Conservation (phyloP, 1,139 yeast genomes). For the Blastobotrys serpentis region DNA sequence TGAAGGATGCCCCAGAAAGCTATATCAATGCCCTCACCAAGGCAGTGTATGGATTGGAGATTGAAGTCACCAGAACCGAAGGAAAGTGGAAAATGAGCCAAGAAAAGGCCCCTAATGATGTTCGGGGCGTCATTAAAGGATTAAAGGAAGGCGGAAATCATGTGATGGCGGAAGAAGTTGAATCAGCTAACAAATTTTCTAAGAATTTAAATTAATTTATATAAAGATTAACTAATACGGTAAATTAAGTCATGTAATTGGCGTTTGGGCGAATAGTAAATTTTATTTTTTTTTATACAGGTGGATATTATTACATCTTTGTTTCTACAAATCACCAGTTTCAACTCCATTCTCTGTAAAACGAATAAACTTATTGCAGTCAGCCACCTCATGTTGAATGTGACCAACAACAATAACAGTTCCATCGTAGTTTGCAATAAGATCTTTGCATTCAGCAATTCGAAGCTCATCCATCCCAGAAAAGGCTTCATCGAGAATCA, state of each 20-base stretch:
- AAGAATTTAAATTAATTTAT: background rate
- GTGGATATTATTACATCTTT: no score
- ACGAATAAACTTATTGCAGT: slow-evolving; percentile 35
- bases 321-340: slow-evolving; percentile 2
- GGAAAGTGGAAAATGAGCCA: slow-evolving; percentile 66
- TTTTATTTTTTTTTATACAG: no score
- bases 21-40: slow-evolving; percentile 49
- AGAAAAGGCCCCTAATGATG: slow-evolving; percentile 45
- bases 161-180: slow-evolving; percentile 7
- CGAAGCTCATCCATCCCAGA: slow-evolving; percentile 80
- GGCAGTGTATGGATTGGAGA: slow-evolving; percentile 59
- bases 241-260: no score
- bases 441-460: slow-evolving; percentile 61
- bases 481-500: slow-evolving; percentile 89
- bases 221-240: no score
- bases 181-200: slow-evolving; percentile 5
- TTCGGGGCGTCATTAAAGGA: slow-evolving; percentile 55
- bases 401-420: slow-evolving; percentile 81
- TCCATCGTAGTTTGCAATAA: slow-evolving; percentile 62
- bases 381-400: slow-evolving; percentile 59
- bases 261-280: no score
- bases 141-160: slow-evolving; percentile 25
- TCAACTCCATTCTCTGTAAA: slow-evolving; percentile 5
- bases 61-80: slow-evolving; percentile 51
- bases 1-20: slow-evolving; percentile 57